These are phyloP conservation scores for Coffea canephora DNA, from an alignment of 257 asterid species.

Conservation along the genomic window DNA sequence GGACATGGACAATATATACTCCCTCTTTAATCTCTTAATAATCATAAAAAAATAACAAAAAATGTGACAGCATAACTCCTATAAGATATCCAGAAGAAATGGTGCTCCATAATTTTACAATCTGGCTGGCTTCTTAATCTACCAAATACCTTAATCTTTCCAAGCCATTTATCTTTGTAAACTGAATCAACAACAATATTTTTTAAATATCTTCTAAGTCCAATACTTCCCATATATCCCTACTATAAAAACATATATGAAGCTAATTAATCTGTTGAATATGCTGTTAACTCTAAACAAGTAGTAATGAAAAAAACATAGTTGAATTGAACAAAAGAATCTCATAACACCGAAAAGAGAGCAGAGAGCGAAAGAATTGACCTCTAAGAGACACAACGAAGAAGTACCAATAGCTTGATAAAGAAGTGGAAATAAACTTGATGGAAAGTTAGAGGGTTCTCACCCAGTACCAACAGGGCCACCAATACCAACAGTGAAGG, in stretches of 20 bases:
- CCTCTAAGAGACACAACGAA: not conserved
- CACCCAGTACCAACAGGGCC: constrained; percentile 99
- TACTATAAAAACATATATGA: not conserved
- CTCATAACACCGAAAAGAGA: not conserved
- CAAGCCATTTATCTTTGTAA: not conserved
- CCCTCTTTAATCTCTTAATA: not conserved
- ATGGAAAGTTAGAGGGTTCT: not conserved
- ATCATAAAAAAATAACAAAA: not conserved
- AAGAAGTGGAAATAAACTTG: not conserved
- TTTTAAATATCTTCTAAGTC: too few relatives aligned
- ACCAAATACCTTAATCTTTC: not conserved
- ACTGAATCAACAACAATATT: not conserved
- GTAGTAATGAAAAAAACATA: not conserved
- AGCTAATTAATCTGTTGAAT: not conserved
- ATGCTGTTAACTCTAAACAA: not conserved
- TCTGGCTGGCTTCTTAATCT: not conserved
- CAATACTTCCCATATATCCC: not conserved
- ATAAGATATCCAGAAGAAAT: not conserved
- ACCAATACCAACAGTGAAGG: constrained; percentile 95
- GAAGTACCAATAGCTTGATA: not conserved
- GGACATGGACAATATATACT: not conserved
- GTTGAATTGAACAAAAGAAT: not conserved
- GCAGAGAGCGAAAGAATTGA: not conserved
- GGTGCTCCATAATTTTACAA: not conserved
- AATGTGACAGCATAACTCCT: not conserved